Percentiles rank a stretch among this genome's conserved stretches.
These are phyloP conservation scores for Perkinsela sp. DNA, from an alignment of 208 protist genomes.

Conservation along the genomic window DNA sequence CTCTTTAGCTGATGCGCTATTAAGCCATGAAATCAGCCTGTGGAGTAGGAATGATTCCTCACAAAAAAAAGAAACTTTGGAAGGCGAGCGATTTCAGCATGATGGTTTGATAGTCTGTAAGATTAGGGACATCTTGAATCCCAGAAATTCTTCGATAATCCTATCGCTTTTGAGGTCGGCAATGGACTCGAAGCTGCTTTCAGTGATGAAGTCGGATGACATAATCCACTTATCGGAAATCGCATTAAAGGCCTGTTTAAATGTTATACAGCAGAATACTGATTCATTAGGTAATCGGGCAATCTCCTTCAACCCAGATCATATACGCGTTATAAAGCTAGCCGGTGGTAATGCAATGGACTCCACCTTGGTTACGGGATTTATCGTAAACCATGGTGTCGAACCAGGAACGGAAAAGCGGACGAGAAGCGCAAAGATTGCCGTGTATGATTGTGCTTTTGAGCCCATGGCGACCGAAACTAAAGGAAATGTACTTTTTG, in stretches of 20 bases:
- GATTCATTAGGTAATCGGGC: not conserved
- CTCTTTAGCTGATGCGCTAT: conserved; percentile 62
- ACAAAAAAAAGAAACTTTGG: not conserved
- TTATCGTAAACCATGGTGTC: conserved; percentile 76
- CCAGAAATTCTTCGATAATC: conserved; percentile 41
- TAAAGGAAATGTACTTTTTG: conserved; percentile 88
- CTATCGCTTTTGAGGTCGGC: conserved; percentile 30
- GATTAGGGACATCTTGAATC: conserved; percentile 28
- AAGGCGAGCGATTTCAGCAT: not conserved
- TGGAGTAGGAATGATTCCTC: not conserved
- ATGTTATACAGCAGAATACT: conserved; percentile 78
- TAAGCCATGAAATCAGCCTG: conserved; percentile 11
- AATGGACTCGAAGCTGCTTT: conserved; percentile 69
- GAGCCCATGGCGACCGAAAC: conserved; percentile 90
- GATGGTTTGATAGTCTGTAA: not conserved
- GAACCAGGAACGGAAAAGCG: conserved; percentile 66
- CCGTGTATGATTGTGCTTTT: conserved; percentile 85
- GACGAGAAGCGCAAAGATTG: conserved; percentile 81
- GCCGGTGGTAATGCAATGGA: conserved; percentile 76
- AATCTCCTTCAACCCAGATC: conserved; percentile 90
- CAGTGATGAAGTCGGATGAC: conserved; percentile 45
- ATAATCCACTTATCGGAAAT: conserved; percentile 75
- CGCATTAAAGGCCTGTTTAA: conserved; percentile 79
- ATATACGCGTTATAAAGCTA: conserved; percentile 93
- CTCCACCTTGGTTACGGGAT: conserved; percentile 76